A percentile compares a stretch with the other conserved stretches of the same genome.
Evolutionary conservation across 768 basidiomycete species (phyloP).

Genomic region (Russula brevipes): DNA sequence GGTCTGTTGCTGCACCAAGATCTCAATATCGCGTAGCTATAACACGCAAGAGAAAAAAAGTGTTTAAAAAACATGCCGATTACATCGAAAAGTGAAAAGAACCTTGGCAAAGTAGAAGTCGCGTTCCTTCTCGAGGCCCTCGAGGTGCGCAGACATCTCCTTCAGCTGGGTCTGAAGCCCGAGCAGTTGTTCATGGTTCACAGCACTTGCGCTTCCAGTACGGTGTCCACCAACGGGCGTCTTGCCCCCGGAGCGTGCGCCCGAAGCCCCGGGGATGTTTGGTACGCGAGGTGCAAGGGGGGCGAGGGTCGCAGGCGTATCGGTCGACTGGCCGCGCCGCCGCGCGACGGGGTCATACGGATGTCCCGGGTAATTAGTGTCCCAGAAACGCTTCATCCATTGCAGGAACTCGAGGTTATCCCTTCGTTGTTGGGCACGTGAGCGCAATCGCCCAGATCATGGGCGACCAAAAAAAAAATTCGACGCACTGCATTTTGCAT

Average conservation of each 20-base stretch:
- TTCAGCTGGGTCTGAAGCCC: constrained; percentile 70
- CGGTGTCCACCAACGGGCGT: constrained; percentile 71
- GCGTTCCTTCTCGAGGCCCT: constrained; percentile 92
- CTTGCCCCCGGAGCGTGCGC: constrained; percentile 53
- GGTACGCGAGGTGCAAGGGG: constrained; percentile 43
- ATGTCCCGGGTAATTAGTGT: constrained; percentile 81
- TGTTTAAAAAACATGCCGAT: constrained; percentile 6
- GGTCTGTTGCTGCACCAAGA: constrained; percentile 77
- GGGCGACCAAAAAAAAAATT: constrained; percentile 10
- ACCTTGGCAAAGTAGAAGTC: constrained; percentile 99
- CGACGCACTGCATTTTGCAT: constrained; percentile 96
- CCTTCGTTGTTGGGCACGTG: constrained; percentile 35
- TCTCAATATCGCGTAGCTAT: constrained; percentile 95
- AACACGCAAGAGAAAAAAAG: not conserved
- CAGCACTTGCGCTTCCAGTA: constrained; percentile 48
- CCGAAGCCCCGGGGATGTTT: constrained; percentile 34
- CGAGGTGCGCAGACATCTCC: constrained; percentile 76
- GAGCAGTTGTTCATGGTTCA: constrained; percentile 61
- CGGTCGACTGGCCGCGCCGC: constrained; percentile 70
- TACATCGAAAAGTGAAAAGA: constrained; percentile 21
- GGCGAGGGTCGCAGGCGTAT: constrained; percentile 73
- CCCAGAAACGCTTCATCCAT: constrained; percentile 97
- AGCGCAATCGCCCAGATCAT: not conserved
- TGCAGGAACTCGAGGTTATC: constrained; percentile 99
- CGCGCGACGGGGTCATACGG: constrained; percentile 82